Percentiles rank a stretch among this genome's conserved stretches.
phyloP scores from a whole-genome alignment of 306 rosid species.

The Sphenostylis stenocarpa region DNA sequence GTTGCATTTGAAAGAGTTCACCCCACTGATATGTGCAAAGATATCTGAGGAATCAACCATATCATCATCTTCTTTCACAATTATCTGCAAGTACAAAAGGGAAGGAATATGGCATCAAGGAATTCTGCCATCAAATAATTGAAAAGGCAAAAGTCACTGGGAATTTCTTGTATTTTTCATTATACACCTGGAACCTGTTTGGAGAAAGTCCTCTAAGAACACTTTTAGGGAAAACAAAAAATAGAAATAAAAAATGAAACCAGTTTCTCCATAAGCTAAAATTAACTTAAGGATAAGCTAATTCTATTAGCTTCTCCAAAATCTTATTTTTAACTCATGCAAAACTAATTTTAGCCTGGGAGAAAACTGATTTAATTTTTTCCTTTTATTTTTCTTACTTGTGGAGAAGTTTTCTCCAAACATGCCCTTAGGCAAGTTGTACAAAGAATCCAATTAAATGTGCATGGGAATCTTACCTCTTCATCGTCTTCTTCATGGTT shows the following conservation, averaged over 20 bases:
- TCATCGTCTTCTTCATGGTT: slow-evolving; percentile 87
- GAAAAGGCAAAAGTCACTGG: slow-evolving; percentile 23
- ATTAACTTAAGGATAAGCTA: too few relatives aligned
- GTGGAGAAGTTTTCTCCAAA: too few relatives aligned
- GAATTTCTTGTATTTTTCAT: neutral
- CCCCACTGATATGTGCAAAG: slow-evolving; percentile 96
- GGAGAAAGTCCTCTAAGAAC: too few relatives aligned
- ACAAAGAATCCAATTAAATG: neutral
- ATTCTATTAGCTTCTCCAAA: too few relatives aligned
- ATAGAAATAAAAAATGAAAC: too few relatives aligned
- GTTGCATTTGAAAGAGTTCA: slow-evolving; percentile 96
- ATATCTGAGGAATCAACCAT: slow-evolving; percentile 97
- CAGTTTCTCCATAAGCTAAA: too few relatives aligned
- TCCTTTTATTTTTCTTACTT: too few relatives aligned
- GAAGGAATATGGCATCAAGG: slow-evolving; percentile 35
- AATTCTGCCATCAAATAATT: slow-evolving; percentile 28
- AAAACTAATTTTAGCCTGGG: too few relatives aligned
- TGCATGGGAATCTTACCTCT: slow-evolving; percentile 57
- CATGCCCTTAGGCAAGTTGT: neutral
- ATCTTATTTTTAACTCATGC: too few relatives aligned
- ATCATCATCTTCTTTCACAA: slow-evolving; percentile 89
- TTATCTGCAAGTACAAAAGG: slow-evolving; percentile 55
- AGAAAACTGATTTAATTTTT: too few relatives aligned
- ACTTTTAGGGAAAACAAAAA: too few relatives aligned
- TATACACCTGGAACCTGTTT: neutral